Evolutionary conservation across 495 filamentous ascomycete genomes (phyloP).

Genomic region (Neurospora tetraspora): DNA sequence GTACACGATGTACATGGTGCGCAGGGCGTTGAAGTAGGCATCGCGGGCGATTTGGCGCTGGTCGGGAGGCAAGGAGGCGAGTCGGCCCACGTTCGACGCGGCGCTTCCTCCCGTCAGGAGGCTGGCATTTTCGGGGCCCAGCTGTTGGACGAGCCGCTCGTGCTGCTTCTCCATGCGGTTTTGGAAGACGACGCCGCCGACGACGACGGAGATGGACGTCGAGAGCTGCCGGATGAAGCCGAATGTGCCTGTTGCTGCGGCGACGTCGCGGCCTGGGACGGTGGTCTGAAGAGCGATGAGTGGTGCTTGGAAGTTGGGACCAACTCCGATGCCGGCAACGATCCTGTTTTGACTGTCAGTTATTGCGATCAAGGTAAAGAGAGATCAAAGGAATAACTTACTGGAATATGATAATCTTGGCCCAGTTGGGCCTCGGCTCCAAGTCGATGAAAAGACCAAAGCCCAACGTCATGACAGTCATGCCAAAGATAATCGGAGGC

Average conservation of each 20-base stretch:
- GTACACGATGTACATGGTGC: conserved; percentile 62
- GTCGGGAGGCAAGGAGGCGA: conserved; percentile 36
- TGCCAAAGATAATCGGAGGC: conserved; percentile 45
- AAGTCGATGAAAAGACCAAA: conserved; percentile 57
- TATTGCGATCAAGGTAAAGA: neutral
- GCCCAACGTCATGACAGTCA: conserved; percentile 50
- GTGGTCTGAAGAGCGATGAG: conserved; percentile 71
- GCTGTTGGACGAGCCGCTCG: conserved; percentile 21
- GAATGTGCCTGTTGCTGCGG: conserved; percentile 66
- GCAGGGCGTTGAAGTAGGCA: conserved; percentile 48
- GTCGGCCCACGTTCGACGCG: conserved; percentile 48
- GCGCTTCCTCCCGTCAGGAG: conserved; percentile 42
- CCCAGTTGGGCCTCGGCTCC: conserved; percentile 37
- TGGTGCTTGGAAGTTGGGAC: conserved; percentile 62
- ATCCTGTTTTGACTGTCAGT: conserved; percentile 18
- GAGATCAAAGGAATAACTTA: neutral
- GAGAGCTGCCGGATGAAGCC: conserved; percentile 65
- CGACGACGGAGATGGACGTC: conserved; percentile 60
- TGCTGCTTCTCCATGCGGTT: conserved; percentile 45
- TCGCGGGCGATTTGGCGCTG: conserved; percentile 39
- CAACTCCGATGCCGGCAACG: conserved; percentile 55
- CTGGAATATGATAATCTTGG: conserved; percentile 52
- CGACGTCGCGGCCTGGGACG: conserved; percentile 59
- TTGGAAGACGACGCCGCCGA: conserved; percentile 75
- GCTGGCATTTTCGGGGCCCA: conserved; percentile 33